Evolutionary conservation across 352 stramenopile genomes (phyloP).

Genomic region (Phytophthora nicotianae): DNA sequence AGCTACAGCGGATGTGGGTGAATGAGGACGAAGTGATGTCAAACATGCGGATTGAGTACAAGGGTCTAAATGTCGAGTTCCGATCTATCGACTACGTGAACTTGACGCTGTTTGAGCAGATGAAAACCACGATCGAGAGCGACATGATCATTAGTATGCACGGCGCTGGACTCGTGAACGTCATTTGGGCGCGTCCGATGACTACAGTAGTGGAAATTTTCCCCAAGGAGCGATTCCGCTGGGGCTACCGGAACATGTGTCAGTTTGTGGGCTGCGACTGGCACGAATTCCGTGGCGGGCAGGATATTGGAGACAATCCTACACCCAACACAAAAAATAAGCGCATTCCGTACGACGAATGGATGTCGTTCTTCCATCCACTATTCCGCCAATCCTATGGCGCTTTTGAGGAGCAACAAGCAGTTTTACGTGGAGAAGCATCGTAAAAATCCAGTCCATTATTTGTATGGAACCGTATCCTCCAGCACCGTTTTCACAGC

Average conservation of each 20-base stretch:
- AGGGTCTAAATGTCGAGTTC: constrained; percentile 45
- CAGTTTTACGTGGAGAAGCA: constrained; percentile 20
- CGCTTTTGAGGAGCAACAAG: constrained; percentile 29
- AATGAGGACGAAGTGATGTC: constrained; percentile 66
- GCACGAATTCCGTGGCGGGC: constrained; percentile 57
- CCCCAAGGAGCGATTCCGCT: constrained; percentile 51
- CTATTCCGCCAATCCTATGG: constrained; percentile 39
- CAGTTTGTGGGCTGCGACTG: constrained; percentile 74
- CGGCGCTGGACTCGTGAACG: constrained; percentile 80
- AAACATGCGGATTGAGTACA: constrained; percentile 52
- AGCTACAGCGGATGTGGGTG: constrained; percentile 62
- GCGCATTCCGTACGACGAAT: constrained; percentile 54
- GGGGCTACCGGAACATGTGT: constrained; percentile 82
- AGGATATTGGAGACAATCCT: constrained; percentile 37
- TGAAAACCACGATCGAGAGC: constrained; percentile 62
- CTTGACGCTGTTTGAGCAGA: constrained; percentile 63
- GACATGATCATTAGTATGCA: constrained; percentile 88
- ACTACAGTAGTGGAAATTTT: constrained; percentile 82
- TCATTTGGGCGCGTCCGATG: constrained; percentile 60
- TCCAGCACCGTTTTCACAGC: neutral
- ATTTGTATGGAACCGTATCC: constrained; percentile 19
- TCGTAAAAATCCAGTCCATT: constrained; percentile 25
- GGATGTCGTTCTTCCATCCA: constrained; percentile 58
- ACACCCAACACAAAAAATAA: constrained; percentile 58
- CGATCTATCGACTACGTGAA: constrained; percentile 72